phyloP scores from a whole-genome alignment of 768 basidiomycete species.

The Leucogyrophana mollusca region DNA sequence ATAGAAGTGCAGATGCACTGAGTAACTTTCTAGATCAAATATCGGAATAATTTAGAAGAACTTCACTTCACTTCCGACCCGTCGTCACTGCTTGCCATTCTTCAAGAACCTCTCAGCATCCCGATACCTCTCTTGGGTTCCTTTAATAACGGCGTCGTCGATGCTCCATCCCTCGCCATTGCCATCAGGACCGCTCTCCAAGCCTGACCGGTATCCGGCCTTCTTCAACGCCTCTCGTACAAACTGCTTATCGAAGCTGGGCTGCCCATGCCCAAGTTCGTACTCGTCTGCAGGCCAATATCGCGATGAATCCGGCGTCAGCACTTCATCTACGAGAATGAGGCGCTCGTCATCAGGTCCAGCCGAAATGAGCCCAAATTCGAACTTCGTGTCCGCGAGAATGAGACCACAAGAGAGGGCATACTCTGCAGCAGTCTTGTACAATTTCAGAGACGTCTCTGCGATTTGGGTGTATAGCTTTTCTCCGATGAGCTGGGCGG shows the following conservation, averaged over 20 bases:
- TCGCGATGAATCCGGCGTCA: slow-evolving; percentile 95
- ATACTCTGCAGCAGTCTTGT: slow-evolving; percentile 72
- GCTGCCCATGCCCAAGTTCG: slow-evolving; percentile 69
- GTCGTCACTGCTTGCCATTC: neutral
- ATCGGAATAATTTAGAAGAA: too few relatives aligned
- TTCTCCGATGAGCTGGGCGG: slow-evolving; percentile 63
- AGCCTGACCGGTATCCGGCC: slow-evolving; percentile 71
- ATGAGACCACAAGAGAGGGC: slow-evolving; percentile 80
- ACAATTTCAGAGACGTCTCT: slow-evolving; percentile 59
- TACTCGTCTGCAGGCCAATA: slow-evolving; percentile 90
- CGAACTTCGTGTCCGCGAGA: slow-evolving; percentile 98
- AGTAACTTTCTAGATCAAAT: too few relatives aligned
- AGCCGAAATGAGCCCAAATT: slow-evolving; percentile 78
- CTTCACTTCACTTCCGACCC: too few relatives aligned
- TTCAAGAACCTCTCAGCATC: slow-evolving; percentile 71
- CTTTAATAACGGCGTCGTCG: slow-evolving; percentile 69
- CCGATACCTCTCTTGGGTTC: slow-evolving; percentile 75
- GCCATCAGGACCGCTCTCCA: slow-evolving; percentile 72
- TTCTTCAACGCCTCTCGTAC: slow-evolving; percentile 84
- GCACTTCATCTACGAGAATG: slow-evolving; percentile 92
- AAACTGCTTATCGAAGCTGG: slow-evolving; percentile 97
- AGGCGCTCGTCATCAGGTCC: slow-evolving; percentile 43
- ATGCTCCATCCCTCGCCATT: slow-evolving; percentile 78
- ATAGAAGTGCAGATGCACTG: too few relatives aligned
- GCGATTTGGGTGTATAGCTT: slow-evolving; percentile 63